Percentiles rank a stretch among this genome's conserved stretches.
Evolutionary conservation across 768 basidiomycete species (phyloP).

Genomic region (Agaricus blazei): DNA sequence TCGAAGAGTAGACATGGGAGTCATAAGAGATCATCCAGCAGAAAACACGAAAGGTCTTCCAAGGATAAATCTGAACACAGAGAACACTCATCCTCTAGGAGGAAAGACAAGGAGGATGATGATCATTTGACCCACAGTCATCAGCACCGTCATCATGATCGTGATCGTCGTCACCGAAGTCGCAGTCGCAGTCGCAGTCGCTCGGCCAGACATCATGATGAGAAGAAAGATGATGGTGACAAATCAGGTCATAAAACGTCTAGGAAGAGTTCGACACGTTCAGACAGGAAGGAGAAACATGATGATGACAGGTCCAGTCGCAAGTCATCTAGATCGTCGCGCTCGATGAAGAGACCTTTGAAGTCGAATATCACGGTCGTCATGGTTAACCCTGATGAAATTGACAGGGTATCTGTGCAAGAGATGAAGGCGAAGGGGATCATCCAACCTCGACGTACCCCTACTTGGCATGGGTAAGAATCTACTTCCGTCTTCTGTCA

Average conservation of each 20-base stretch:
- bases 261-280: not conserved
- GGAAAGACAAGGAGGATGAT: constrained; percentile 15
- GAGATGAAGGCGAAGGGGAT: not conserved
- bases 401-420: constrained; percentile 12
- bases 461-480: constrained; percentile 41
- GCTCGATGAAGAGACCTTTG: constrained; percentile 10
- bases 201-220: constrained; percentile 11
- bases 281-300: constrained; percentile 13
- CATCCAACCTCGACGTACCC: not conserved
- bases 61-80: constrained; percentile 10
- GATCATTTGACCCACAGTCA: constrained; percentile 8
- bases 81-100: constrained; percentile 11
- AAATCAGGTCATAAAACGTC: constrained; percentile 9
- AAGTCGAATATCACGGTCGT: constrained; percentile 30
- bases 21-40: constrained; percentile 3
- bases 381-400: constrained; percentile 28
- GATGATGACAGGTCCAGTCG: constrained; percentile 14
- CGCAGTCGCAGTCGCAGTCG: not conserved
- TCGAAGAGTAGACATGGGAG: constrained; percentile 14
- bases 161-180: constrained; percentile 9
- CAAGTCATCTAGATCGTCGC: constrained; percentile 10
- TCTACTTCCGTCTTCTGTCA: not conserved
- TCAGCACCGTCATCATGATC: constrained; percentile 10
- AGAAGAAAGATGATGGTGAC: constrained; percentile 17
- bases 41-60: constrained; percentile 4